A percentile compares a stretch with the other conserved stretches of the same genome.
Conservation (phyloP, 305 asterid species). For the Ruellia speciosa region DNA sequence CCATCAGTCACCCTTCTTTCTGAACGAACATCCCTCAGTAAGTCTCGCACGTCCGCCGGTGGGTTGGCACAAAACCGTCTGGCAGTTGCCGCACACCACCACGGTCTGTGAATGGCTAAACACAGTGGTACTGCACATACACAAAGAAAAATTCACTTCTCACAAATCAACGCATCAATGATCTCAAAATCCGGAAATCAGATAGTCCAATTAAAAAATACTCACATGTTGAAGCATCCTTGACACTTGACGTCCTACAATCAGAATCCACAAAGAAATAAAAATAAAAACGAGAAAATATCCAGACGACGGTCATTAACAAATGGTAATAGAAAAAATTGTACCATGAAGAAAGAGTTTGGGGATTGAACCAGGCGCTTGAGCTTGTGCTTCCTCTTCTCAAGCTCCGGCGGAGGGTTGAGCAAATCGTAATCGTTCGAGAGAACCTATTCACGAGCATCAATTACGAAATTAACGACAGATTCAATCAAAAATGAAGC, state of each 20-base stretch:
- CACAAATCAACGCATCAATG: neutral
- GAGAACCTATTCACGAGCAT: conserved; percentile 29
- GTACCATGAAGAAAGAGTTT: conserved; percentile 55
- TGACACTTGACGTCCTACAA: conserved; percentile 33
- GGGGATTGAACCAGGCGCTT: conserved; percentile 61
- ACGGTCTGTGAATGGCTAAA: conserved; percentile 34
- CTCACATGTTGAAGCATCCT: conserved; percentile 38
- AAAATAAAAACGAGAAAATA: neutral
- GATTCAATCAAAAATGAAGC: neutral
- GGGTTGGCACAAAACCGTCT: conserved; percentile 38
- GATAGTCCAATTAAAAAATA: neutral
- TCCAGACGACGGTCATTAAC: neutral
- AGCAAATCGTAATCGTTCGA: conserved; percentile 54
- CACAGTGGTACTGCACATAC: conserved; percentile 28
- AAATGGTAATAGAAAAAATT: neutral
- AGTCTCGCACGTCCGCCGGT: conserved; percentile 38
- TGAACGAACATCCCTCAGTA: conserved; percentile 38
- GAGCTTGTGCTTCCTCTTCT: conserved; percentile 72
- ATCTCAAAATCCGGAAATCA: neutral
- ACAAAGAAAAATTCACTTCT: neutral
- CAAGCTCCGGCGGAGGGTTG: conserved; percentile 60
- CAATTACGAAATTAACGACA: neutral
- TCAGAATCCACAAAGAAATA: neutral
- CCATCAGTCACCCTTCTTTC: conserved; percentile 32
- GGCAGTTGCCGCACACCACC: conserved; percentile 37